phyloP scores from a whole-genome alignment of 1,284 basidiomycete genomes.

The Wolfiporia cocos region DNA sequence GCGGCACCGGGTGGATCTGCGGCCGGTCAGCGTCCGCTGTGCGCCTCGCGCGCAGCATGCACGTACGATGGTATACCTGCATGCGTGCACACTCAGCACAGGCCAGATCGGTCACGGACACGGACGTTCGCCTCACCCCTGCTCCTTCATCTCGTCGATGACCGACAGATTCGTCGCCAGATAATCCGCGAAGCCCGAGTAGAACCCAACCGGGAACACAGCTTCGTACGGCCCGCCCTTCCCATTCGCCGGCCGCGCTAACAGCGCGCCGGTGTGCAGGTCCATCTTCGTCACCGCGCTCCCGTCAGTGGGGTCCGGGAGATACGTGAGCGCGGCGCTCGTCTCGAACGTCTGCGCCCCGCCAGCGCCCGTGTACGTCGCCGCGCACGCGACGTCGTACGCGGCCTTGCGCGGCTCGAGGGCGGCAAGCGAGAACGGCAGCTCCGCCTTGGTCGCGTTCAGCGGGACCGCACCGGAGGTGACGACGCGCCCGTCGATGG shows the following conservation, averaged over 20 bases:
- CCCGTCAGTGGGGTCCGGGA: slow-evolving; percentile 45
- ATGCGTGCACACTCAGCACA: not conserved
- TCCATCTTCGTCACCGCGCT: slow-evolving; percentile 65
- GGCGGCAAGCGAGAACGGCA: slow-evolving; percentile 42
- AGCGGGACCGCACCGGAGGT: slow-evolving; percentile 41
- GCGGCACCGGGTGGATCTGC: slow-evolving; percentile 60
- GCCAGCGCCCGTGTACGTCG: slow-evolving; percentile 18
- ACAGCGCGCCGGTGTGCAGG: slow-evolving; percentile 56
- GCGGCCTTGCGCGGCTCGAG: slow-evolving; percentile 39
- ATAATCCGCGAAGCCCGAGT: slow-evolving; percentile 59
- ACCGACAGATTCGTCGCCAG: slow-evolving; percentile 49
- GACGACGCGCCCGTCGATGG: slow-evolving; percentile 34
- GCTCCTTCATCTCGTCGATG: slow-evolving; percentile 48
- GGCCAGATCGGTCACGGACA: not conserved
- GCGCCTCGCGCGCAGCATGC: slow-evolving; percentile 15
- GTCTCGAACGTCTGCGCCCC: slow-evolving; percentile 40
- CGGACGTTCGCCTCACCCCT: slow-evolving; percentile 43
- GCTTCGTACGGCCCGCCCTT: slow-evolving; percentile 45
- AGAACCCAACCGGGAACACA: slow-evolving; percentile 70
- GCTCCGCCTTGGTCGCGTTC: slow-evolving; percentile 43
- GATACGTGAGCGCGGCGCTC: slow-evolving; percentile 41
- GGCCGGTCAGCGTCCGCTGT: slow-evolving; percentile 18
- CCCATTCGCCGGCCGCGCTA: slow-evolving; percentile 49
- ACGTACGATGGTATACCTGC: slow-evolving; percentile 24
- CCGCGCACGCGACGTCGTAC: slow-evolving; percentile 50